These are phyloP conservation scores for Geoglossum glabrum DNA, from an alignment of 495 filamentous ascomycete genomes.

Conservation along the genomic window DNA sequence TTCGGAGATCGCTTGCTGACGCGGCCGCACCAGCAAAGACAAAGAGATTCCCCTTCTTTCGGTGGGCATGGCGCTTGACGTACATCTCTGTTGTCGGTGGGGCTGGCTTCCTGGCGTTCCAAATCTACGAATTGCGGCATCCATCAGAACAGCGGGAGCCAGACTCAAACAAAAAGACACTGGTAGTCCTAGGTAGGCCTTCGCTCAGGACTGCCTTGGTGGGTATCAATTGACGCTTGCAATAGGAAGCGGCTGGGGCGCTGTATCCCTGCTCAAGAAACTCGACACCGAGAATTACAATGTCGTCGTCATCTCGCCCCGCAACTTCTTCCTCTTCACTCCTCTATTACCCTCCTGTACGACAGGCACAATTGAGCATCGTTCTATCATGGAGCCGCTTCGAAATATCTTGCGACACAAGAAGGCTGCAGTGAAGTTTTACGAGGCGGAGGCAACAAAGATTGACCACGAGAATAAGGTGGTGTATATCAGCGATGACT, in stretches of 20 bases:
- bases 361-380: conserved; percentile 91
- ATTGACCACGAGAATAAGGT: conserved; percentile 85
- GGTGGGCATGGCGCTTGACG: conserved; percentile 58
- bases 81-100: conserved; percentile 49
- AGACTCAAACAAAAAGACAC: conserved; percentile 84
- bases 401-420: conserved; percentile 87
- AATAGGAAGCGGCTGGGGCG: conserved; percentile 85
- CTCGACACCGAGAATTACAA: conserved; percentile 98
- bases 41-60: conserved; percentile 22
- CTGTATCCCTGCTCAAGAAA: conserved; percentile 91
- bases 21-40: neutral
- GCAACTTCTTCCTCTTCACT: conserved; percentile 99
- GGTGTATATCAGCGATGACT: conserved; percentile 74
- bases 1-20: neutral
- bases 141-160: conserved; percentile 62
- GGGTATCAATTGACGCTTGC: conserved; percentile 9
- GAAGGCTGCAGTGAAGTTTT: conserved; percentile 78
- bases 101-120: conserved; percentile 51
- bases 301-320: conserved; percentile 85
- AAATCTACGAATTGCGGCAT: conserved; percentile 60
- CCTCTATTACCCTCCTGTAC: conserved; percentile 93
- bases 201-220: neutral
- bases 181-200: conserved; percentile 77
- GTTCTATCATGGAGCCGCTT: conserved; percentile 97
- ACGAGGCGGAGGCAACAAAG: conserved; percentile 94